Percentiles rank a stretch among this genome's conserved stretches.
Evolutionary conservation across 306 rosid genomes (phyloP).

Genomic region (Trifolium fragiferum): DNA sequence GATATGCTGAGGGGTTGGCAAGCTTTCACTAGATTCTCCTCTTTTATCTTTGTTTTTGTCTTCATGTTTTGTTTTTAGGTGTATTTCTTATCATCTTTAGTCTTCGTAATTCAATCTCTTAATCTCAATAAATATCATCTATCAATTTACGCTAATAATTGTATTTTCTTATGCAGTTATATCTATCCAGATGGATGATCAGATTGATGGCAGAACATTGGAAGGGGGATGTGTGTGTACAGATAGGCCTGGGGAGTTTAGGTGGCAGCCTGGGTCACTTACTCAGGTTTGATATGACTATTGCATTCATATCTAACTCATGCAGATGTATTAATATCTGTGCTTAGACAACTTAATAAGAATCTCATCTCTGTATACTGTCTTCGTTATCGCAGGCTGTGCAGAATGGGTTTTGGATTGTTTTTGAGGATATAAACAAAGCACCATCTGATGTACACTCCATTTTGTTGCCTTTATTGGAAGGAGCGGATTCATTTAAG

Average conservation of each 20-base stretch:
- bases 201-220: slow-evolving; percentile 84
- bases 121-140: slow-evolving; percentile 4
- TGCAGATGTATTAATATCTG: neutral
- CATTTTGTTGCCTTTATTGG: slow-evolving; percentile 73
- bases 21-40: neutral
- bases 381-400: slow-evolving; percentile 65
- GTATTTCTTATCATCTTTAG: slow-evolving; percentile 20
- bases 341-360: neutral
- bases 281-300: slow-evolving; percentile 69
- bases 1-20: neutral
- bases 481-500: slow-evolving; percentile 65
- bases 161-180: slow-evolving; percentile 62
- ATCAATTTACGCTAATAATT: neutral
- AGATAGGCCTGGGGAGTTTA: slow-evolving; percentile 87
- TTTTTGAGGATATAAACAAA: slow-evolving; percentile 87
- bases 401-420: slow-evolving; percentile 87
- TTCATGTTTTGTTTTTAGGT: slow-evolving; percentile 1
- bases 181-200: slow-evolving; percentile 93
- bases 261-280: slow-evolving; percentile 98
- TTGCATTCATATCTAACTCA: slow-evolving; percentile 29
- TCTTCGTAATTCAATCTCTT: slow-evolving; percentile 2
- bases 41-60: slow-evolving; percentile 5
- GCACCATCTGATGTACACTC: slow-evolving; percentile 93
- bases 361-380: slow-evolving; percentile 4
- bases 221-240: slow-evolving; percentile 84